Base-by-base conservation (phyloP, 495 filamentous ascomycete genomes). In the Penicillium fimorum region DNA sequence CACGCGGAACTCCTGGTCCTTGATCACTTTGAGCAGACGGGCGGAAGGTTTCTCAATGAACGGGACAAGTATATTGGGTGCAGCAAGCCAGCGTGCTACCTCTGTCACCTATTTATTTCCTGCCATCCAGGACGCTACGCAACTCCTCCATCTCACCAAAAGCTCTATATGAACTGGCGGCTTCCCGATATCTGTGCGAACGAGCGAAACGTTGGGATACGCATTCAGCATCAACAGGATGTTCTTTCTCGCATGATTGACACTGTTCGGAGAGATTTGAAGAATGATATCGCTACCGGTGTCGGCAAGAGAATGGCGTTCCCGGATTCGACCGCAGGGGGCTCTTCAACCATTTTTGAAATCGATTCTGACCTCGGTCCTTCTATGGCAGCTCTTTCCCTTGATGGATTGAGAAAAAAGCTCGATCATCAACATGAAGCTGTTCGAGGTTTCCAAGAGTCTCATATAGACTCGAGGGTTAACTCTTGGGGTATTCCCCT, bases 61-160 rank as follows among this genome's bases (percentile, higher is more conserved):
- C 47, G 47, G 15, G 60, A 68, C 44, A 47, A 35, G 50, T 70
- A 63, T 27, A 62, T 70, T 47, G 67, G 62, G 33, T 70, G 65
- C 33, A 70, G 67, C 38, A 70, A 70, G 46, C 64, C 61, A 37
- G 64, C 67, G 11, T 70, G 67, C 53, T 70, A 64, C 43, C 62
- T 64, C 38, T 70, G 65, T 42, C 62, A 65, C 46, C 57, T 53
- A 13, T 70, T 64, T 50, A 68, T 70, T 32, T 55, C 12, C 43
- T 11, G 56, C 47, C 67, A 70, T 45, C 67, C 67, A 11, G 44
- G 62, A 25, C 35, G 47, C 13, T 68, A 63, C 52, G 58, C 62
- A 24, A 60, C 32, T 17, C 67, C 65, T 20, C 30, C 57, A 3
- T 66, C 62, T 3, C 65, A 38, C 48, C 53, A 59, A 18, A 66